Percentiles rank a stretch among this genome's conserved stretches.
phyloP scores from a whole-genome alignment of 306 rosid species.

The Cucurbita moschata region DNA sequence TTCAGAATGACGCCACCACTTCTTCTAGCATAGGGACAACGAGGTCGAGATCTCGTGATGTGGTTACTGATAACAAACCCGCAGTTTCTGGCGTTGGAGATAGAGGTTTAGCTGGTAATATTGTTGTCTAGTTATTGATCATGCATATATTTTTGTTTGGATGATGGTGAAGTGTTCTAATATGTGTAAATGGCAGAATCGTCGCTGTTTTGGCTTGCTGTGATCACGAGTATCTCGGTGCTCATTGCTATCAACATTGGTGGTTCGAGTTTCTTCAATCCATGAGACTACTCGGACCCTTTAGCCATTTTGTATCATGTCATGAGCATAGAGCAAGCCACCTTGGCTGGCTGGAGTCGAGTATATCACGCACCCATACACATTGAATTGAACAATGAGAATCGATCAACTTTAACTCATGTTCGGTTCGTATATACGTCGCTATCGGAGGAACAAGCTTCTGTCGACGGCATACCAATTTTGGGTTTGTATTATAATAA shows the following conservation, averaged over 20 bases:
- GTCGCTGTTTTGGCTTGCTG: conserved; percentile 75
- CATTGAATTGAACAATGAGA: background rate
- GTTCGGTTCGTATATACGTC: background rate
- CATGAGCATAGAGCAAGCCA: background rate
- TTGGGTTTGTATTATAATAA: conserved; percentile 1
- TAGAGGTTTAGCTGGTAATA: conserved; percentile 42
- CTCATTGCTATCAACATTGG: conserved; percentile 64
- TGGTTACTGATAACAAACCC: conserved; percentile 25
- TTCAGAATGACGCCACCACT: conserved; percentile 28
- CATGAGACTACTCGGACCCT: conserved; percentile 14
- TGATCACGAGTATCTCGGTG: conserved; percentile 47
- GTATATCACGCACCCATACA: background rate
- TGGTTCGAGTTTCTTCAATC: conserved; percentile 84
- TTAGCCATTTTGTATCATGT: background rate
- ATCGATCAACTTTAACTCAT: background rate
- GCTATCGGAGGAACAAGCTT: conserved; percentile 5
- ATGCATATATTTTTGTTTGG: background rate
- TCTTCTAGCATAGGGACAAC: conserved; percentile 18
- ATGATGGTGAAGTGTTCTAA: background rate
- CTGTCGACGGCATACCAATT: conserved; percentile 8
- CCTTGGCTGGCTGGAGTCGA: background rate
- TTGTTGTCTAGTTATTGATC: background rate
- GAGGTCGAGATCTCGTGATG: conserved; percentile 22
- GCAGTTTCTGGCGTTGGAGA: conserved; percentile 20
- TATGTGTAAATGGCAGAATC: conserved; percentile 27